Evolutionary conservation across 371 early-diverging fungal species (phyloP), one percentile per base, ranked within the genome.

Genomic region (Entomophthora muscae): DNA sequence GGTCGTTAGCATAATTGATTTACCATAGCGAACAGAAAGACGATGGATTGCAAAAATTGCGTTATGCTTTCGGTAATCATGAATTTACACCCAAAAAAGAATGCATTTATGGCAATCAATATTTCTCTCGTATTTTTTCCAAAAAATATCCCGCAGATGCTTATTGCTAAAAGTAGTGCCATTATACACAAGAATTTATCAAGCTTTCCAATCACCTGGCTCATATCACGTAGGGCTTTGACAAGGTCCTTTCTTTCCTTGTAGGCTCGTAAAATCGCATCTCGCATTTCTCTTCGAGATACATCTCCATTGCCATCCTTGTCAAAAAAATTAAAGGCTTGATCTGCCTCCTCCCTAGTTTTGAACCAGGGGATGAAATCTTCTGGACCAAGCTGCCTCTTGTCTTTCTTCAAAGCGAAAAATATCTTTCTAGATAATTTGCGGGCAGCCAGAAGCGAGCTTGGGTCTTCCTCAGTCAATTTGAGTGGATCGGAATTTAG

Each of bases 261-360:
- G 70, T 84, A 86, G 53, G 84, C 67, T 1, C 80, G 78, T 2
- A 78, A 76, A 61, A 79, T 80, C 61, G 79, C 78, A 53, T 65
- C 65, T 5, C 51, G 22, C 70, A 85, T 83, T 66, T 86, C 86
- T 22, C 79, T 70, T 29, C 82, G 75, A 2, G 79, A 76, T 42
- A 86, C 64, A 63, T 82, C 79, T 21, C 86, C 85, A 66, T 85
- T 84, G 22, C 78, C 78, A 69, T 86, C 83, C 65, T 75, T 78
- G 71, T 86, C 87, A 70, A 86, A 85, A 1, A 84, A 72, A 0
- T 70, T 67, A 69, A 86, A 86, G 1, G 86, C 87, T 26, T 74
- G 73, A 33, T 72, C 68, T 1, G 85, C 79, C 24, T 80, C 79
- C 13, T 75, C 78, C 21, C 67, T 70, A 2, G 71, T 71, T 13